Evolutionary conservation across 306 rosid species (phyloP).

Genomic region (Castanopsis chinensis): DNA sequence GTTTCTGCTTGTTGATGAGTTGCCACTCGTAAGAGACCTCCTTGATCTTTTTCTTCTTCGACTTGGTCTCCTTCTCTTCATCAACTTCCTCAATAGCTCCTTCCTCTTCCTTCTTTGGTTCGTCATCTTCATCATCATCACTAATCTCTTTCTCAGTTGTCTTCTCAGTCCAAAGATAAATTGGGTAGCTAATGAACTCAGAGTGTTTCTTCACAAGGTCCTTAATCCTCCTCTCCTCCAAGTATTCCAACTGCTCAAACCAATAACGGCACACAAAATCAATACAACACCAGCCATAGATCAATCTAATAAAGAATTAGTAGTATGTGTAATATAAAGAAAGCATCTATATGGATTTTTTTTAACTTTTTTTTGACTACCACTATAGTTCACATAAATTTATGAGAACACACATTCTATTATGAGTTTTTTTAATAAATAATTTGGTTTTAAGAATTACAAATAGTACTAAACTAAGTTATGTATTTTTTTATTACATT

Average conservation of each 20-base stretch:
- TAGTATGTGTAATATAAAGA: too few species aligned
- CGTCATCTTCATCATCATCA: constrained; percentile 64
- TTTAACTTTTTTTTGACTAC: too few species aligned
- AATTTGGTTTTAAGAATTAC: too few species aligned
- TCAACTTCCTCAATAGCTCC: constrained; percentile 58
- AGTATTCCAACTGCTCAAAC: constrained; percentile 52
- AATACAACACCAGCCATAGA: neutral
- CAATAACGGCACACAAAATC: neutral
- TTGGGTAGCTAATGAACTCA: constrained; percentile 66
- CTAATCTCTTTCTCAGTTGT: constrained; percentile 67
- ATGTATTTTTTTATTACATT: too few species aligned
- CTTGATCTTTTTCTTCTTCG: constrained; percentile 66
- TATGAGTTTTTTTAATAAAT: neutral
- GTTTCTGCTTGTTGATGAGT: constrained; percentile 72
- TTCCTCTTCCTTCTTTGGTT: constrained; percentile 65
- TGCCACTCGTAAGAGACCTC: constrained; percentile 71
- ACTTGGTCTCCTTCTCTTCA: constrained; percentile 48
- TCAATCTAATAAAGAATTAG: too few species aligned
- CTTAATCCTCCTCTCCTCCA: constrained; percentile 69
- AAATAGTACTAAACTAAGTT: too few species aligned
- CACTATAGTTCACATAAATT: too few species aligned
- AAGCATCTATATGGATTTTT: too few species aligned
- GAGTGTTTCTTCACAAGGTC: constrained; percentile 81
- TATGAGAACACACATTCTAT: too few species aligned
- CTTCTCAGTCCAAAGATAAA: constrained; percentile 69